Evolutionary conservation across 2,329 filamentous ascomycete genomes (phyloP).

Genomic region (Pestalotiopsis sp.): DNA sequence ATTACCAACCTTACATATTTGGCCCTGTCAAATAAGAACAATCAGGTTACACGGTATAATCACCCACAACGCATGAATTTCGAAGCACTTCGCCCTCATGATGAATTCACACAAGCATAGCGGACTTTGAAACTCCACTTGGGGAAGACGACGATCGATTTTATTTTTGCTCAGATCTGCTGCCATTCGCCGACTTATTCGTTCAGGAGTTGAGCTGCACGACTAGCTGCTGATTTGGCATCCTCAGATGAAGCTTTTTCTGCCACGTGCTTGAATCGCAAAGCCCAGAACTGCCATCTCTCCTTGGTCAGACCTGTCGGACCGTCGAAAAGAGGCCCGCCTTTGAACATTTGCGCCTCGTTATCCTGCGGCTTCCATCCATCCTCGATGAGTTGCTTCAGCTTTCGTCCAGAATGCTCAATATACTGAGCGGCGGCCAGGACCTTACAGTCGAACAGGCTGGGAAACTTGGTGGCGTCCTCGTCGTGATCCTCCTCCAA

Average conservation of each 20-base stretch:
- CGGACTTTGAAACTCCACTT: no score
- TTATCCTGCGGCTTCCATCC: slow-evolving; percentile 22
- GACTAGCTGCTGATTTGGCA: slow-evolving; percentile 23
- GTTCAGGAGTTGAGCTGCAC: slow-evolving; percentile 29
- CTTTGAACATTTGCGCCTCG: slow-evolving; percentile 20
- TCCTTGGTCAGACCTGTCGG: slow-evolving; percentile 24
- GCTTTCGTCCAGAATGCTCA: slow-evolving; percentile 27
- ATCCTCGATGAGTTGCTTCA: slow-evolving; percentile 21
- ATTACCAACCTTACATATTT: background rate
- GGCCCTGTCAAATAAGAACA: no score
- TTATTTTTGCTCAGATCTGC: background rate
- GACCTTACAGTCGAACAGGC: slow-evolving; percentile 21
- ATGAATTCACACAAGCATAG: no score
- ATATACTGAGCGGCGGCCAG: slow-evolving; percentile 28
- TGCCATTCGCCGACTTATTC: slow-evolving; percentile 18
- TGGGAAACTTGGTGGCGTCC: background rate
- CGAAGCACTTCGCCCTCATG: no score
- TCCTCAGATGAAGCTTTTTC: slow-evolving; percentile 20
- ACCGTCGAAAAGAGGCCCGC: slow-evolving; percentile 25
- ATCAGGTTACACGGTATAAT: no score
- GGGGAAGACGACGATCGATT: background rate
- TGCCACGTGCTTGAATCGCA: slow-evolving; percentile 25
- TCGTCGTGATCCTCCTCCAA: slow-evolving; percentile 24
- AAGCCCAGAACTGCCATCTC: slow-evolving; percentile 30
- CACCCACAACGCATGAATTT: no score